Base-by-base conservation (phyloP, 164 flowering plant species). In the Dillenia suffruticosa region DNA sequence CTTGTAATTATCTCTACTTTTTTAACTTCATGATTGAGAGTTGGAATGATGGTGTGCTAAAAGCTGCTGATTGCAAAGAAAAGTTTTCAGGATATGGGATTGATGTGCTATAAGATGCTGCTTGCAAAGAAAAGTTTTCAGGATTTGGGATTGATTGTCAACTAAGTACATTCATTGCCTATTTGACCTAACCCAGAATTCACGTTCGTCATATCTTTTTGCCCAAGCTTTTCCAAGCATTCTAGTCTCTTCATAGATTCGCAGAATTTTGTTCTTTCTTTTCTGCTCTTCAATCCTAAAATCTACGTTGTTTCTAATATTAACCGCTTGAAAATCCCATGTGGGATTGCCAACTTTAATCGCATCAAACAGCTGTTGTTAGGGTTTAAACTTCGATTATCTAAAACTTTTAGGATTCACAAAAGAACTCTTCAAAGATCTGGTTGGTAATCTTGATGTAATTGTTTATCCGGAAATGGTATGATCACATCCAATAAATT, bases 191-290 rank as follows among this genome's bases (percentile, higher is more conserved):
- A 56, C 51, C 9, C 9, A 64, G 22, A 19, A 19, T 19, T 19
- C 22, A 19, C 48, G 44, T 15, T 61, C 48, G 54, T 55, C 57
- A 40, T 67, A 14, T 26, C 65, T 51, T 69, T 66, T 46, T 77
- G 81, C 70, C 75, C 59, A 58, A n/a, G 64, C 83, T 79, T 74
- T 79, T 48, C 63, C 70, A 51, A 54, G 74, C 83, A 76, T 58
- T 3, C 9, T 2, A n/a, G 60, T 69, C 74, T 70, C 65, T 40
- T 74, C 70, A 15, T 55, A 26, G 22, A 8, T 53, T 9, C 48
- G 10, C 62, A 17, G 45, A 15, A 6, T 17, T 45, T 22, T 51
- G 48, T 44, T 64, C 61, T n/a, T 16, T 47, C 44, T 26, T 54
- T 16, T 10, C 17, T 52, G n/a, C 22, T 15, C 56, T 12, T 1